Conservation (phyloP, 768 basidiomycete species). For the Hydnum rufescens region DNA sequence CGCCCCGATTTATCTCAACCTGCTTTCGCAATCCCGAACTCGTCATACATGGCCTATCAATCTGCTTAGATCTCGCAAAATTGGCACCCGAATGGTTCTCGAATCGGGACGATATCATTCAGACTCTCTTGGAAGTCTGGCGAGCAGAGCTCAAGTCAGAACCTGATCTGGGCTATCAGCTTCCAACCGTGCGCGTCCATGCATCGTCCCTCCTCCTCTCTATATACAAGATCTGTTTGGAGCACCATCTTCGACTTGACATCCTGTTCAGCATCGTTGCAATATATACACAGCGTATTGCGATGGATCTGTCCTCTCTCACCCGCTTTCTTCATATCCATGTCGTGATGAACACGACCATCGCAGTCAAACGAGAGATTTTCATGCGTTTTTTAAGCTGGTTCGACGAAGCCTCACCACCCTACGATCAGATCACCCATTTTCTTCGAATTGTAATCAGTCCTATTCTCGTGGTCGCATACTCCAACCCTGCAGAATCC, state of each 20-base stretch:
- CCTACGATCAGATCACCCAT: slow-evolving; percentile 54
- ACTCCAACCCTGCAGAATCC: slow-evolving; percentile 32
- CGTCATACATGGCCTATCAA: slow-evolving; percentile 47
- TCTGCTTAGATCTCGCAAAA: slow-evolving; percentile 57
- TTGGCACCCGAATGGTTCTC: slow-evolving; percentile 52
- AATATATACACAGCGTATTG: slow-evolving; percentile 57
- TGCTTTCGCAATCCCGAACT: slow-evolving; percentile 33
- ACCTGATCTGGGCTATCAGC: neutral
- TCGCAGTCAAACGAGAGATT: slow-evolving; percentile 58
- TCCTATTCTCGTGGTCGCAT: slow-evolving; percentile 65
- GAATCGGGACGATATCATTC: slow-evolving; percentile 44
- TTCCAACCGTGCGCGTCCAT: slow-evolving; percentile 6
- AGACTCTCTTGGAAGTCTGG: slow-evolving; percentile 61
- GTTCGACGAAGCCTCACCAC: slow-evolving; percentile 44
- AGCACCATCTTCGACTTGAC: slow-evolving; percentile 51
- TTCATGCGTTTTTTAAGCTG: slow-evolving; percentile 70
- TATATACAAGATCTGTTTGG: slow-evolving; percentile 42
- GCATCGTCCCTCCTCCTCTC: slow-evolving; percentile 12
- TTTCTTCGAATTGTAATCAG: slow-evolving; percentile 59
- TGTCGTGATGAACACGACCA: slow-evolving; percentile 47
- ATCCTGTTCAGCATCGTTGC: slow-evolving; percentile 75
- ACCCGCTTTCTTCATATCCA: slow-evolving; percentile 75
- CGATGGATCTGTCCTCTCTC: slow-evolving; percentile 59
- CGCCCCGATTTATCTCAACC: slow-evolving; percentile 30
- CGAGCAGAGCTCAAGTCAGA: slow-evolving; percentile 22